Base-by-base conservation (phyloP, 1,284 basidiomycete species). In the Tremellales sp. region DNA sequence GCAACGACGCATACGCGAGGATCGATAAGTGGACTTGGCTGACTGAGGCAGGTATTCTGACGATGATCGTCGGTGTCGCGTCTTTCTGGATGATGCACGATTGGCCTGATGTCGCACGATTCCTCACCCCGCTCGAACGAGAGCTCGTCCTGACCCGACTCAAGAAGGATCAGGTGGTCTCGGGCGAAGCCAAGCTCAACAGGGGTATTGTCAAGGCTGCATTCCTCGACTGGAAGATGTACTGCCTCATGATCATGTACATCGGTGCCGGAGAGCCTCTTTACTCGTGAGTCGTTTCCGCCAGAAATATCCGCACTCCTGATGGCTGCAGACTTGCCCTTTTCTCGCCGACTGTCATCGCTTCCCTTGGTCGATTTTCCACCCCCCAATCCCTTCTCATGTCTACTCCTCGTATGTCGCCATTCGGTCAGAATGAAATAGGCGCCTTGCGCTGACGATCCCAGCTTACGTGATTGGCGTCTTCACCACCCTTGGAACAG, bases 381-480 rank as follows among this genome's bases (percentile, higher is more conserved):
- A 60, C 59, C 0, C 51, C 73, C 4, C 72, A 76, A 51, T 72
- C 75, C 6, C 67, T 75, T 27, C 67, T 76, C 2, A 62, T 76
- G 17, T 67, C 67, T 27, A 70, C 72, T 6, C 75, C 76, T 41
- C 29, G 15, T 19, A 24, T 15, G 22, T 25, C 6, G 4, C 17
- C 13, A 15, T 41, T 46, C n/a, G n/a, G n/a, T n/a, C n/a, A n/a
- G n/a, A n/a, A n/a, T n/a, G n/a, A n/a, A n/a, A n/a, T n/a, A n/a
- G n/a, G n/a, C n/a, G n/a, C 29, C 29, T 31, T 26, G 54, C 70
- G 11, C 60, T 54, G 3, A 51, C 59, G 15, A 39, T n/a, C 15
- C 49, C 61, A 52, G 72, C 77, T 17, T 79, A 78, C 58, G 76
- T 73, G 19, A 60, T 77, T 29, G 75, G 73, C n/a, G 78, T 77